Evolutionary conservation across 1,284 basidiomycete species (phyloP).

Genomic region (Cutaneotrichosporon dermatis): DNA sequence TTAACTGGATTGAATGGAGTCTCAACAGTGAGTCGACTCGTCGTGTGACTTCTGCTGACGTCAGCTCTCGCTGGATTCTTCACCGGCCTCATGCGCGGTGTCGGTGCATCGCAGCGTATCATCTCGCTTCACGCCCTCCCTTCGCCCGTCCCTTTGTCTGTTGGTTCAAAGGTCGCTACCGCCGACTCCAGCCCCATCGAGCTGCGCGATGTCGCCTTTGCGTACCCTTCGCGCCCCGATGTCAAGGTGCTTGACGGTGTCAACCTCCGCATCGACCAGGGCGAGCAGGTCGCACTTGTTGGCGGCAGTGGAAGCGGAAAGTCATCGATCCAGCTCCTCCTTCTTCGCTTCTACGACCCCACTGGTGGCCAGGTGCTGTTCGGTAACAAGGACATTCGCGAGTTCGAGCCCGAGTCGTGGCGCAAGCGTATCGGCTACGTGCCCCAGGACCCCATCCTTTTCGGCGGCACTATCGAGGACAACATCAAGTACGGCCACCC

Average conservation of each 20-base stretch:
- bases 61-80: constrained; percentile 46
- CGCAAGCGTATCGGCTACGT: constrained; percentile 70
- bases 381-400: constrained; percentile 74
- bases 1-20: constrained; percentile 49
- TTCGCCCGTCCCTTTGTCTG: constrained; percentile 42
- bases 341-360: constrained; percentile 88
- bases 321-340: constrained; percentile 64
- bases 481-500: constrained; percentile 62
- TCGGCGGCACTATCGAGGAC: constrained; percentile 68
- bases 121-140: constrained; percentile 38
- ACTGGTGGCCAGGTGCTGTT: constrained; percentile 65
- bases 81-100: constrained; percentile 48
- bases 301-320: constrained; percentile 51
- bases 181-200: constrained; percentile 62
- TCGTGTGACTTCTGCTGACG: neutral
- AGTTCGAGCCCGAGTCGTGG: constrained; percentile 69
- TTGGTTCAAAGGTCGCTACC: constrained; percentile 32
- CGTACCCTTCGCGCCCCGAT: constrained; percentile 82
- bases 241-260: constrained; percentile 74
- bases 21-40: constrained; percentile 39
- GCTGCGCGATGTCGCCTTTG: constrained; percentile 64
- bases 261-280: constrained; percentile 50
- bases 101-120: constrained; percentile 46
- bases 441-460: constrained; percentile 63
- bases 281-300: constrained; percentile 50